Evolutionary conservation across 331 rosid species (phyloP), one percentile per base, ranked within the genome.

Genomic region (Phaseolus coccineus): DNA sequence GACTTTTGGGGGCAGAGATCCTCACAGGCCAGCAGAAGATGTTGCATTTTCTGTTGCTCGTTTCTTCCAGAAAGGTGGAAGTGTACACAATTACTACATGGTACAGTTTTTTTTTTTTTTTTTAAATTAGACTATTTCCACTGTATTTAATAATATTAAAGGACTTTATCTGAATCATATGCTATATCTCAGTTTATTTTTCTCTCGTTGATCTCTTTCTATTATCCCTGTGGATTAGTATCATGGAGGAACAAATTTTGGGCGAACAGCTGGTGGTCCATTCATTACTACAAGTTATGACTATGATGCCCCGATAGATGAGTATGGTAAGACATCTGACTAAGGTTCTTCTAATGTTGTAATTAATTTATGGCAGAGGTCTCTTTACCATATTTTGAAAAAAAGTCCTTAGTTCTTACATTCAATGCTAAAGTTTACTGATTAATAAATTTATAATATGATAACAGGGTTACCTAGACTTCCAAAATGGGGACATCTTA

Each of bases 211-310:
- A 81, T 47, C 74, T 76, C 69, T 22, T 70, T 59, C 2, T 52
- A 61, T n/a, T 40, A 56, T 66, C 71, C 76, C 27, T 77, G 14
- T 47, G 77, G 79, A 68, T 71, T 84, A 92, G 98, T 94, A 92
- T 88, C 98, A 94, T 58, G 98, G 98, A n/a, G 98, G 97, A 83
- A 94, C 97, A 62, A 94, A 94, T 84, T 94, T 94, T 77, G 98
- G 97, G 67, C 97, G 98, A 44, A 91, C 97, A 65, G 87, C 98
- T 16, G 98, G 98, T 70, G 98, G 98, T 75, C 97, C 97, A 74
- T 94, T 94, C 84, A 91, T 94, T 66, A 94, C 98, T 44, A 94
- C 98, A 69, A 94, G 98, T 88, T 94, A 94, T 78, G 98, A 94
- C 86, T 94, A 94, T 51, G 96, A 94, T 82, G 98, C 98, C 51